These are phyloP conservation scores for Chalciporus sphaerocephalus DNA, from an alignment of 768 basidiomycete species.

Conservation along the genomic window DNA sequence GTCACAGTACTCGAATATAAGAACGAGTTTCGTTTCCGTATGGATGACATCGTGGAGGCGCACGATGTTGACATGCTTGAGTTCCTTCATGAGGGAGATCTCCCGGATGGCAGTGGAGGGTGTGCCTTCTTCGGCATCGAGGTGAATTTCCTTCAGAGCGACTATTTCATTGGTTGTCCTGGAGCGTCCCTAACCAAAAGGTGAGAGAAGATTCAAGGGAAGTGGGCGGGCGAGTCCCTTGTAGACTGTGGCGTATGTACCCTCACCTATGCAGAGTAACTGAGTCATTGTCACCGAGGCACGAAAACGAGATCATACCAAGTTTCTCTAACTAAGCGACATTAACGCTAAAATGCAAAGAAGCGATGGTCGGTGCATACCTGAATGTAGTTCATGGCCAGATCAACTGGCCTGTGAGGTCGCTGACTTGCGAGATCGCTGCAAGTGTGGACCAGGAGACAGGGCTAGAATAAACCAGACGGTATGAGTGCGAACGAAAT, in stretches of 20 bases:
- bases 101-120: conserved; percentile 98
- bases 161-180: conserved; percentile 98
- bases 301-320: conserved; percentile 36
- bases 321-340: conserved; percentile 79
- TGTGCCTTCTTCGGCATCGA: conserved; percentile 98
- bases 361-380: conserved; percentile 27
- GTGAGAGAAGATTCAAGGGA: not conserved
- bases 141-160: conserved; percentile 97
- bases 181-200: conserved; percentile 69
- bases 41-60: conserved; percentile 98
- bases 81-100: conserved; percentile 98
- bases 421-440: conserved; percentile 1
- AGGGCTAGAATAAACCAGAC: conserved; percentile 2
- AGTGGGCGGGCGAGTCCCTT: conserved; percentile 46
- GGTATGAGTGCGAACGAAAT: not conserved
- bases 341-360: conserved; percentile 5
- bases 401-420: not conserved
- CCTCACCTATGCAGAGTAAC: conserved; percentile 54
- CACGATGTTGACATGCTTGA: conserved; percentile 98
- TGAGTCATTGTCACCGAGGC: conserved; percentile 1
- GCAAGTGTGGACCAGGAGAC: conserved; percentile 6
- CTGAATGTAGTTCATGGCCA: conserved; percentile 56
- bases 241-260: conserved; percentile 96
- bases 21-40: conserved; percentile 95
- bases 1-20: conserved; percentile 98